Percentiles rank a stretch among this genome's conserved stretches.
Evolutionary conservation across 2,329 filamentous ascomycete genomes (phyloP).

Genomic region (Emmonsiellopsis sp.): DNA sequence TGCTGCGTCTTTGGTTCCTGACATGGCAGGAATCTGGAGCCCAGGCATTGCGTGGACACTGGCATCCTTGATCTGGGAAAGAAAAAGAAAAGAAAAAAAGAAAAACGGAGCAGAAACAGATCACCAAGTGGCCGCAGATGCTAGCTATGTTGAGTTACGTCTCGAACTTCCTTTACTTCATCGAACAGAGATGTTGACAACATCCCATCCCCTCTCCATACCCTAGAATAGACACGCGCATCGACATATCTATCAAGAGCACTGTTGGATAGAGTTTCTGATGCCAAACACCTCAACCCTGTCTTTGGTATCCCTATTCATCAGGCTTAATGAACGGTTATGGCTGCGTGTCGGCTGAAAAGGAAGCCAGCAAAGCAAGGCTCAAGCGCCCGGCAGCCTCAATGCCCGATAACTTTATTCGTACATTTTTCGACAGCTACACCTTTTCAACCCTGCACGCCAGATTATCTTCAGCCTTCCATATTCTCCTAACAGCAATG

Average conservation of each 20-base stretch:
- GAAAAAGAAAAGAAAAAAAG: too few species aligned
- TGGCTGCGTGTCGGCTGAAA: background rate
- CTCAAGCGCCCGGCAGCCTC: background rate
- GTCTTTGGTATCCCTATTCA: background rate
- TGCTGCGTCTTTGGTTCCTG: slow-evolving; percentile 2
- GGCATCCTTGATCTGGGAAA: background rate
- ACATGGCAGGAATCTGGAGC: background rate
- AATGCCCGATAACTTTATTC: background rate
- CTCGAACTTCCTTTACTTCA: too few species aligned
- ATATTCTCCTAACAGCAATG: too few species aligned
- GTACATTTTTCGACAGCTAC: background rate
- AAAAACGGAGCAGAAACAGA: too few species aligned
- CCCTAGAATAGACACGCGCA: too few species aligned
- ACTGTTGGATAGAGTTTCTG: background rate
- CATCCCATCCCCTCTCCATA: too few species aligned
- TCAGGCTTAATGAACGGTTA: background rate
- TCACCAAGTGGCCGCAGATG: too few species aligned
- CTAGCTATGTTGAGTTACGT: too few species aligned
- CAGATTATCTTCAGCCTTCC: too few species aligned
- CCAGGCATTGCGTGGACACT: background rate
- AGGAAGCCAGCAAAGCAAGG: background rate
- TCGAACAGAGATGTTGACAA: too few species aligned
- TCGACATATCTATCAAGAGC: too few species aligned
- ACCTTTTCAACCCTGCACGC: too few species aligned
- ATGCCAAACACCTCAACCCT: background rate